phyloP scores from a whole-genome alignment of 2,329 filamentous ascomycete genomes.

The Basipetospora chlamydospora region DNA sequence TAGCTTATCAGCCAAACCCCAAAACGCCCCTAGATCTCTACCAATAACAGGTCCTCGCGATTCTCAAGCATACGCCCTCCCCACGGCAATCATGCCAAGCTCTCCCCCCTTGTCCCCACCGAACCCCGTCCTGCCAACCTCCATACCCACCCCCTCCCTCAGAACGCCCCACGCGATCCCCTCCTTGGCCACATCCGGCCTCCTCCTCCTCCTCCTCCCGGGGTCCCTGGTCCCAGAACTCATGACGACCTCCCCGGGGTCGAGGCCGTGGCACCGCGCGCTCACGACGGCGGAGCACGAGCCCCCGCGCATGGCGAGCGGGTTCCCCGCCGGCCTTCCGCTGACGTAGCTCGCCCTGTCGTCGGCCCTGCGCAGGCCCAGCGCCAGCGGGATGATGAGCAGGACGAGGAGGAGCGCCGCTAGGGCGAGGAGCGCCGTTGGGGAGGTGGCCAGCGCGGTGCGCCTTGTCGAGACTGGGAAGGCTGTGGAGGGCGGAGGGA shows the following conservation, averaged over 20 bases:
- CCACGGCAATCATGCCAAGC: constrained; percentile 23
- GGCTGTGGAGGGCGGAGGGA: constrained; percentile 10
- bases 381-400: constrained; percentile 17
- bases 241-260: constrained; percentile 16
- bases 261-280: constrained; percentile 28
- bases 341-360: constrained; percentile 19
- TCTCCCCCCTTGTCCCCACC: constrained; percentile 18
- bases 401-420: constrained; percentile 24
- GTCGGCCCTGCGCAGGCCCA: constrained; percentile 26
- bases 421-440: constrained; percentile 25
- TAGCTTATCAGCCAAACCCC: too few relatives aligned
- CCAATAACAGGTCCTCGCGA: too few relatives aligned
- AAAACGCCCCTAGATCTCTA: too few relatives aligned
- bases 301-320: constrained; percentile 30
- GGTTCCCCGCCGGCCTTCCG: constrained; percentile 27
- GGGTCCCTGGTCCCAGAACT: background rate
- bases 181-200: constrained; percentile 15
- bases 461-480: constrained; percentile 8
- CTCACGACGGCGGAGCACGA: constrained; percentile 37
- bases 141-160: constrained; percentile 20
- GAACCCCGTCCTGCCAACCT: constrained; percentile 29
- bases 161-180: constrained; percentile 32
- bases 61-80: constrained; percentile 1
- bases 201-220: background rate
- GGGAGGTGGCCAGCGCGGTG: constrained; percentile 26